Evolutionary conservation across 2,329 filamentous ascomycete genomes (phyloP).

Genomic region (Nakataea oryzae): DNA sequence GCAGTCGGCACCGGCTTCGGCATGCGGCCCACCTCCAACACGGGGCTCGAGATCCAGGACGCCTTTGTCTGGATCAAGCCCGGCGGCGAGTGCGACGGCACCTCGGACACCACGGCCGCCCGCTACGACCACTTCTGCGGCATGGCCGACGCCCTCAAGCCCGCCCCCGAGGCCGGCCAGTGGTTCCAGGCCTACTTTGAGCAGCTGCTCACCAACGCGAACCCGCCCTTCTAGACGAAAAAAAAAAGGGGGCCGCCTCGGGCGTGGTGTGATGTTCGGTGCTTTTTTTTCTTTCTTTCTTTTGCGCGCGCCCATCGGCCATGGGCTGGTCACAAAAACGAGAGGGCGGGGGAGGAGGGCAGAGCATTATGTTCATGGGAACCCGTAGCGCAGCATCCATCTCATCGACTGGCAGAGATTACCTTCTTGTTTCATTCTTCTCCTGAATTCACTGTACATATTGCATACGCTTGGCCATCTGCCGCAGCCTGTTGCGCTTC

Average conservation of each 20-base stretch:
- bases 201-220: conserved; percentile 43
- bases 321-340: background rate
- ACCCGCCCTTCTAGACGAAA: conserved; percentile 41
- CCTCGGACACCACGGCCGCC: conserved; percentile 32
- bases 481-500: background rate
- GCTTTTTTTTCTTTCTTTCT: too few relatives aligned
- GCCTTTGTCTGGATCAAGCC: conserved; percentile 66
- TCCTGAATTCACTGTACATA: background rate
- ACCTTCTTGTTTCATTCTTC: background rate
- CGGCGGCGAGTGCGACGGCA: conserved; percentile 46
- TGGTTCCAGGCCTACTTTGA: conserved; percentile 58
- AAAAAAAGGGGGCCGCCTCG: too few relatives aligned
- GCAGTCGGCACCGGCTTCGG: conserved; percentile 54
- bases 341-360: too few relatives aligned
- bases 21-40: conserved; percentile 50
- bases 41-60: conserved; percentile 47
- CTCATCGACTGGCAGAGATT: background rate
- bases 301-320: too few relatives aligned
- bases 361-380: background rate
- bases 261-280: too few relatives aligned
- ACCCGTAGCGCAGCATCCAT: background rate
- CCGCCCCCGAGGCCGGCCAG: conserved; percentile 57
- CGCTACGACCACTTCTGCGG: conserved; percentile 46
- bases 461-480: background rate
- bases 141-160: conserved; percentile 40